A percentile compares a stretch with the other conserved stretches of the same genome.
Evolutionary conservation across 2,329 filamentous ascomycete species (phyloP).

Genomic region (Ceratocystis huliohia): DNA sequence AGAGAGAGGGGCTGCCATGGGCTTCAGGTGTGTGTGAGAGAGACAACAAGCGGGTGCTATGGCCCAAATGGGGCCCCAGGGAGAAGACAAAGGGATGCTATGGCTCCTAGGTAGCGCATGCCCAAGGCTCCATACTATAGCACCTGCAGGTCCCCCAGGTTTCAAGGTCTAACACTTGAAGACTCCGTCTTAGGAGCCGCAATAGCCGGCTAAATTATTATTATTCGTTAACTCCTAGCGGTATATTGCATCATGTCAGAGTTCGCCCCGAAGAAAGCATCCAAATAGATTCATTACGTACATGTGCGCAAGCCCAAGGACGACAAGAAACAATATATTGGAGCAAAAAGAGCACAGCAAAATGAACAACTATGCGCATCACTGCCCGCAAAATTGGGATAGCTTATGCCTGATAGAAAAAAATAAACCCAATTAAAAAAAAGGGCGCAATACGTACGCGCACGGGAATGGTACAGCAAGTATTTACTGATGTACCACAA

Average conservation of each 20-base stretch:
- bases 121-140: not conserved
- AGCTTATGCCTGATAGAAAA: not conserved
- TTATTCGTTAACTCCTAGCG: too few relatives aligned
- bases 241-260: too few relatives aligned
- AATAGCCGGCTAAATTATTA: not conserved
- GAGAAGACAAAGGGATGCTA: not conserved
- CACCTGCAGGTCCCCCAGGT: not conserved
- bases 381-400: not conserved
- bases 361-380: not conserved
- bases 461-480: too few relatives aligned
- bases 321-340: not conserved
- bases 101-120: not conserved
- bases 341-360: not conserved
- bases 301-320: not conserved
- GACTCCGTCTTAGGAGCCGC: not conserved
- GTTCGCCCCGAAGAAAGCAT: not conserved
- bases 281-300: not conserved
- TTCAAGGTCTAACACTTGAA: not conserved
- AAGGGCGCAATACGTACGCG: not conserved
- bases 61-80: not conserved
- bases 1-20: not conserved
- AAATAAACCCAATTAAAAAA: not conserved
- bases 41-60: not conserved
- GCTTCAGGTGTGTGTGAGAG: too few relatives aligned
- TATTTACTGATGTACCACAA: not conserved